Conservation (phyloP, 305 asterid species). For the Lippia alba region DNA sequence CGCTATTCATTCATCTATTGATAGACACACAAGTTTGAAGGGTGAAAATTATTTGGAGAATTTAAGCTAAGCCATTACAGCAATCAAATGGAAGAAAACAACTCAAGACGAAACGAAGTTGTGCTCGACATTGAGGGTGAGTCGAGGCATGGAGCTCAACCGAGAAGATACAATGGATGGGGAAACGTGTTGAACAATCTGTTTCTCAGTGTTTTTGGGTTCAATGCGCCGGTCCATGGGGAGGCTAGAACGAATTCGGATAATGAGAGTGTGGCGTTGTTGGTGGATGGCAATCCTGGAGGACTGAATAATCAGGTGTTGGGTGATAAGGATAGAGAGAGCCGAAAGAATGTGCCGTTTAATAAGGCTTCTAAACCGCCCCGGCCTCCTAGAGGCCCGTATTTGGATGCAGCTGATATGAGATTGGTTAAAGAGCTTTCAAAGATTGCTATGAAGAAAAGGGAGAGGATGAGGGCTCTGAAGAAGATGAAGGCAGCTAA, state of each 20-base stretch:
- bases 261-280: constrained; percentile 32
- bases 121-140: constrained; percentile 55
- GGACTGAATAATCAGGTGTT: constrained; percentile 30
- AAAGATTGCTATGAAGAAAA: constrained; percentile 51
- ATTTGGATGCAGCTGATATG: constrained; percentile 63
- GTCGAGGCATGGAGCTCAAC: constrained; percentile 35
- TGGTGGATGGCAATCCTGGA: constrained; percentile 36
- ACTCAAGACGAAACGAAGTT: constrained; percentile 35
- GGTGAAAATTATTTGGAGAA: background rate
- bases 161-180: constrained; percentile 3
- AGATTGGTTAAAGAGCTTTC: constrained; percentile 58
- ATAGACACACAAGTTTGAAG: constrained; percentile 11
- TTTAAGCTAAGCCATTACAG: constrained; percentile 18
- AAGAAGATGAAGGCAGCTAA: constrained; percentile 53
- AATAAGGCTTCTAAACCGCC: constrained; percentile 63
- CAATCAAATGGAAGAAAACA: constrained; percentile 41
- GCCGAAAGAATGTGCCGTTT: constrained; percentile 34
- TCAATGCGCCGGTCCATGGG: constrained; percentile 24
- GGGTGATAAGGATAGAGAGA: constrained; percentile 39
- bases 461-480: constrained; percentile 55
- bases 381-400: constrained; percentile 72
- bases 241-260: constrained; percentile 23
- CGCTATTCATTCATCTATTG: background rate
- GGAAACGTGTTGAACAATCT: constrained; percentile 43
- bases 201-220: constrained; percentile 43